Percentiles rank a stretch among this genome's conserved stretches.
phyloP scores from a whole-genome alignment of 2,329 filamentous ascomycete species.

The Epichloe hybrida region DNA sequence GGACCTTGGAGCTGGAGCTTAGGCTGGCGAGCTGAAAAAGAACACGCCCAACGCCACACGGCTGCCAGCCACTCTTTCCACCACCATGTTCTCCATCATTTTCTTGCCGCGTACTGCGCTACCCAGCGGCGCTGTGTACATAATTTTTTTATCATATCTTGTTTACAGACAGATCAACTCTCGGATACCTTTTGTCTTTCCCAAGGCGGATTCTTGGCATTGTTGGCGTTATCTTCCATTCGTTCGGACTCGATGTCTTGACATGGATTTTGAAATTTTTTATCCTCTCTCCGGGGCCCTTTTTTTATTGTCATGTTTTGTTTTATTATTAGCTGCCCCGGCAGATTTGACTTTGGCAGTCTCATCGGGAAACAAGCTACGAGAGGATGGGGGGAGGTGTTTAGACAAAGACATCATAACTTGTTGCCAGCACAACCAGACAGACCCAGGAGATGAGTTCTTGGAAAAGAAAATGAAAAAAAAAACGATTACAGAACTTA shows the following conservation, averaged over 20 bases:
- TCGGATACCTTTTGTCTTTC: conserved; percentile 12
- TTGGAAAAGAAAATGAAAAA: not conserved
- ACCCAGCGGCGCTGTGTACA: conserved; percentile 14
- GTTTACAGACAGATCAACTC: conserved; percentile 4
- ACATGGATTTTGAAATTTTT: not conserved
- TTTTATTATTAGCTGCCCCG: not conserved
- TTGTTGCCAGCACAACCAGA: conserved; percentile 1
- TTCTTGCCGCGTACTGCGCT: not conserved
- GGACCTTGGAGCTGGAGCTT: not conserved
- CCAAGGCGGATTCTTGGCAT: conserved; percentile 13
- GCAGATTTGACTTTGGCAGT: conserved; percentile 4
- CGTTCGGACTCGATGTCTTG: not conserved
- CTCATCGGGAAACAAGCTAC: not conserved
- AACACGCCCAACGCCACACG: not conserved
- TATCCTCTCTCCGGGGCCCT: not conserved
- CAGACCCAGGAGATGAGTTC: not conserved
- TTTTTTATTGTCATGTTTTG: not conserved
- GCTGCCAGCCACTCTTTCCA: conserved; percentile 1
- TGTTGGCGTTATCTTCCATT: conserved; percentile 13
- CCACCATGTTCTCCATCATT: not conserved
- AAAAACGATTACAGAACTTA: not conserved
- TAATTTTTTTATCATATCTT: not conserved
- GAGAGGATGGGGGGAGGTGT: not conserved
- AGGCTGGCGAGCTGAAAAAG: not conserved
- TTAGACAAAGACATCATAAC: conserved; percentile 3